Percentiles rank a stretch among this genome's conserved stretches.
Evolutionary conservation across 768 basidiomycete genomes (phyloP).

Genomic region (Tulasnella sp.): DNA sequence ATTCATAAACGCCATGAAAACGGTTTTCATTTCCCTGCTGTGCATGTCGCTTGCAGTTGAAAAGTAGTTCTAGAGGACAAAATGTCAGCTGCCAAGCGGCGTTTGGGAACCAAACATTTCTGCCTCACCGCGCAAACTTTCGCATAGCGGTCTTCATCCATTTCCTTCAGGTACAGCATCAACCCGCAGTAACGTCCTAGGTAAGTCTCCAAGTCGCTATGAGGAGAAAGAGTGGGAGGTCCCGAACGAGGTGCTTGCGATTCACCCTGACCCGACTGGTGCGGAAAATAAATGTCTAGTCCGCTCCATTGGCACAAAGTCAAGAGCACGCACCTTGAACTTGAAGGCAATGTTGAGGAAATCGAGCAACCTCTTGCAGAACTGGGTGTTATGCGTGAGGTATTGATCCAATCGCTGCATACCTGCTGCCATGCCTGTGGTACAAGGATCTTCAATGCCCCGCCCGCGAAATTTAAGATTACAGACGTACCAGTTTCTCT

Average conservation of each 20-base stretch:
- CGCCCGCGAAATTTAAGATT: not conserved
- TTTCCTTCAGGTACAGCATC: conserved; percentile 90
- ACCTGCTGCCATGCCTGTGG: conserved; percentile 88
- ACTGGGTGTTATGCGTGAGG: conserved; percentile 80
- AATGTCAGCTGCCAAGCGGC: not conserved
- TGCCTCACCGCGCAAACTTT: conserved; percentile 80
- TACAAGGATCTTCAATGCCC: not conserved
- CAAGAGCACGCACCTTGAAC: conserved; percentile 59
- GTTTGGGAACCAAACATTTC: not conserved
- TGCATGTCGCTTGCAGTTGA: conserved; percentile 80
- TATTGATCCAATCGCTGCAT: conserved; percentile 93
- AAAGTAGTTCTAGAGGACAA: conserved; percentile 73
- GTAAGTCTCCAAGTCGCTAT: conserved; percentile 72
- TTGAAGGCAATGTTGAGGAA: conserved; percentile 89
- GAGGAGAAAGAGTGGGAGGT: conserved; percentile 48
- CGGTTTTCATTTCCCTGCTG: conserved; percentile 68
- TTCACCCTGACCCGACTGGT: conserved; percentile 3
- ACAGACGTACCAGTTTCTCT: conserved; percentile 70
- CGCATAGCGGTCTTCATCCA: conserved; percentile 85
- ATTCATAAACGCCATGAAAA: conserved; percentile 56
- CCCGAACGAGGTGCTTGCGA: conserved; percentile 38
- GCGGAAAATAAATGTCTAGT: conserved; percentile 38
- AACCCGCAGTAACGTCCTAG: conserved; percentile 85
- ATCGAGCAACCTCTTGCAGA: conserved; percentile 87
- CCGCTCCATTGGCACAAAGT: conserved; percentile 35